phyloP scores from a whole-genome alignment of 2,329 filamentous ascomycete species.

The Eutypella sp. region DNA sequence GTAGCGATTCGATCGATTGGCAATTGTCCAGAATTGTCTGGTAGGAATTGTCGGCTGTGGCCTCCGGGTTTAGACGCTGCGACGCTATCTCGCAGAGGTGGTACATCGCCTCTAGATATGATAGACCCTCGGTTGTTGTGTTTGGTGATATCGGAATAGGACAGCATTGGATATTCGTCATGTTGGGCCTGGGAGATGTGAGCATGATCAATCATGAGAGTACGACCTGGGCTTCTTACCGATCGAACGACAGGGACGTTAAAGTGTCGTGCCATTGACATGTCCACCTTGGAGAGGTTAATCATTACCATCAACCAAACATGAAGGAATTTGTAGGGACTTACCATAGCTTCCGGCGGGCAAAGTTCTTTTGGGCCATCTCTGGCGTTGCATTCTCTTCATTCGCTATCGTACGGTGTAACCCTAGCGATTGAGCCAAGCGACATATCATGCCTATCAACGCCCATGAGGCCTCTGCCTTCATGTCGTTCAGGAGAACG shows the following conservation, averaged over 20 bases:
- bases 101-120: conserved; percentile 62
- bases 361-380: conserved; percentile 46
- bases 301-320: conserved; percentile 2
- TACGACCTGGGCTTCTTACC: conserved; percentile 32
- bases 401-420: conserved; percentile 45
- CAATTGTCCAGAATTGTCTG: conserved; percentile 55
- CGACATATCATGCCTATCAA: conserved; percentile 59
- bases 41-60: conserved; percentile 44
- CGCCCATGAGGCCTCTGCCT: conserved; percentile 64
- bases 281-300: conserved; percentile 43
- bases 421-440: conserved; percentile 59
- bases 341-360: conserved; percentile 53
- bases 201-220: conserved; percentile 2
- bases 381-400: conserved; percentile 44
- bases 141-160: conserved; percentile 44
- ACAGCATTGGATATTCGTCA: conserved; percentile 56
- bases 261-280: conserved; percentile 64
- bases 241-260: conserved; percentile 61
- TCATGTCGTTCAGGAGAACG: conserved; percentile 64
- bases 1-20: conserved; percentile 47
- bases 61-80: conserved; percentile 51
- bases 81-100: conserved; percentile 59
- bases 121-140: conserved; percentile 42
- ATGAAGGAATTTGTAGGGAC: background rate
- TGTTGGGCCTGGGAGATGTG: conserved; percentile 44